Conservation (phyloP, 371 early-diverging fungal species). For the Umbelopsis sp. region DNA sequence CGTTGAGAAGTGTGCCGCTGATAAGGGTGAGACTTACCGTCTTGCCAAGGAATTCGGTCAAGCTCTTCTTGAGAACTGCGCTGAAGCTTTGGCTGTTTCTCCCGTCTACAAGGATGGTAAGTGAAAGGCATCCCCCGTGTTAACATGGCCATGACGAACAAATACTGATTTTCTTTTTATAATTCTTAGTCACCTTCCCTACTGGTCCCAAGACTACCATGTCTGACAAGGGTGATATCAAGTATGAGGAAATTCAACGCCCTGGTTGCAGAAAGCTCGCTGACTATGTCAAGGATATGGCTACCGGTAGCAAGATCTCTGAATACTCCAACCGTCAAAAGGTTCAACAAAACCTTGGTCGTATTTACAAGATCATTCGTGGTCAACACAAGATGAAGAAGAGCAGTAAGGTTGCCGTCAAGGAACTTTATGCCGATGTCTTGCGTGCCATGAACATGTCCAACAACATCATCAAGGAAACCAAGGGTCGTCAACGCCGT, state of each 20-base stretch:
- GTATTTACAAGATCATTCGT: slow-evolving; percentile 81
- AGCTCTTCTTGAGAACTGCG: slow-evolving; percentile 87
- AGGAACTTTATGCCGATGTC: slow-evolving; percentile 74
- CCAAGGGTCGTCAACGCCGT: slow-evolving; percentile 52
- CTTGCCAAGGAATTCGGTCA: slow-evolving; percentile 82
- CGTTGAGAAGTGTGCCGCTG: slow-evolving; percentile 72
- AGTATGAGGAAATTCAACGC: slow-evolving; percentile 81
- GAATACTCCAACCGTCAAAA: slow-evolving; percentile 73
- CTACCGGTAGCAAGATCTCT: slow-evolving; percentile 71
- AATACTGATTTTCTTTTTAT: no score
- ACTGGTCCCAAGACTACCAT: slow-evolving; percentile 83
- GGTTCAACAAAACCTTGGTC: slow-evolving; percentile 78
- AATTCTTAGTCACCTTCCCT: slow-evolving; percentile 55
- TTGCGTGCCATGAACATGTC: slow-evolving; percentile 78
- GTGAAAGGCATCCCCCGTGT: slow-evolving; percentile 20
- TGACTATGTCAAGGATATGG: slow-evolving; percentile 74
- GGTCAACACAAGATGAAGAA: slow-evolving; percentile 77
- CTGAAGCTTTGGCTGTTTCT: slow-evolving; percentile 71
- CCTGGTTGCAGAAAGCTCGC: slow-evolving; percentile 68
- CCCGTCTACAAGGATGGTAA: slow-evolving; percentile 90
- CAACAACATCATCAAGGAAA: slow-evolving; percentile 65
- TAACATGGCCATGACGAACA: no score
- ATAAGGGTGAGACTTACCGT: slow-evolving; percentile 83
- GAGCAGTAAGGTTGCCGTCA: slow-evolving; percentile 70
- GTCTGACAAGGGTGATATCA: slow-evolving; percentile 80